A percentile compares a stretch with the other conserved stretches of the same genome.
These are phyloP conservation scores for Stylosanthes scabra DNA, from an alignment of 331 rosid species.

Conservation along the genomic window DNA sequence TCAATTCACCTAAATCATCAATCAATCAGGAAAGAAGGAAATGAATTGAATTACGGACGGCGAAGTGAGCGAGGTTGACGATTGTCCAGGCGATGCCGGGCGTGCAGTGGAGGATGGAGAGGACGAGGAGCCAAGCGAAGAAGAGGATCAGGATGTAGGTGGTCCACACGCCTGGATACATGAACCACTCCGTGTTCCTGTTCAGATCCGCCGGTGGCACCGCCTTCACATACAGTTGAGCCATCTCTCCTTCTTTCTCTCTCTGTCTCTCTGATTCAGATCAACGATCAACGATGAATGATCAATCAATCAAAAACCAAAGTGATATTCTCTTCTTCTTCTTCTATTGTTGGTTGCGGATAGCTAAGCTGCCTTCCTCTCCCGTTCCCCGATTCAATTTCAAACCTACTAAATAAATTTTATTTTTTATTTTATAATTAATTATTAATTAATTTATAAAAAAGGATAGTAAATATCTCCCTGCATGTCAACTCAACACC, in stretches of 20 bases:
- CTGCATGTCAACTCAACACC: neutral
- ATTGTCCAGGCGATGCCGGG: slow-evolving; percentile 98
- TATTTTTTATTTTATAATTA: neutral
- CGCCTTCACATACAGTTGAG: slow-evolving; percentile 68
- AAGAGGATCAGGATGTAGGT: slow-evolving; percentile 92
- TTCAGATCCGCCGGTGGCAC: slow-evolving; percentile 92
- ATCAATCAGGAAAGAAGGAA: neutral
- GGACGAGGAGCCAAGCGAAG: slow-evolving; percentile 86
- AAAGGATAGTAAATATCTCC: too few species aligned
- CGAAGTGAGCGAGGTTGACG: slow-evolving; percentile 83
- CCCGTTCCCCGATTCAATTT: neutral
- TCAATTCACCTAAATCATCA: neutral
- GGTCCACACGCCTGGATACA: slow-evolving; percentile 96
- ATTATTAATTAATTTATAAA: neutral
- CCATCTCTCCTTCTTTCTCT: too few species aligned
- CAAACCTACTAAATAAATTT: neutral
- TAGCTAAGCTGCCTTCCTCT: too few species aligned
- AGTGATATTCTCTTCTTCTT: too few species aligned
- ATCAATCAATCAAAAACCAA: neutral
- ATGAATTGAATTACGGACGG: slow-evolving; percentile 39
- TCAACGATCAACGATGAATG: neutral
- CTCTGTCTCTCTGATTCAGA: neutral
- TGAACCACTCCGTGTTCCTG: slow-evolving; percentile 96
- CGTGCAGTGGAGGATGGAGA: slow-evolving; percentile 85
- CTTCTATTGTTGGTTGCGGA: too few species aligned